A percentile compares a stretch with the other conserved stretches of the same genome.
Evolutionary conservation across 805 yeast genomes (phyloP).

Genomic region (Komagataella pastoris): DNA sequence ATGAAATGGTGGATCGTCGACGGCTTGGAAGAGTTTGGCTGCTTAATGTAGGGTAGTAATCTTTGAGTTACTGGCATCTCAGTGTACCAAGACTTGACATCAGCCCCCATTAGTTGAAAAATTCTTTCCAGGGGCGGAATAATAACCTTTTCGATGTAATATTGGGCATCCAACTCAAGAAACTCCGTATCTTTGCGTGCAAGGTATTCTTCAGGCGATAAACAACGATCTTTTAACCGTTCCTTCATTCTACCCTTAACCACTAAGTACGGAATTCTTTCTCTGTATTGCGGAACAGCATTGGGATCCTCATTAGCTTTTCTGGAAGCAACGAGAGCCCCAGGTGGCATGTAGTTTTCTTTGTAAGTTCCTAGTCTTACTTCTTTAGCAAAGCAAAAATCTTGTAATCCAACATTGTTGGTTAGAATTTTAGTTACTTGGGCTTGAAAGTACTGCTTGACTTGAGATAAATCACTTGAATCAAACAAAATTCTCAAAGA

Average conservation of each 20-base stretch:
- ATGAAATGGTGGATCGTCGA: conserved; percentile 9
- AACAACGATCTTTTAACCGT: conserved; percentile 61
- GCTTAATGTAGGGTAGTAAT: not conserved
- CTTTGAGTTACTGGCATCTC: conserved; percentile 37
- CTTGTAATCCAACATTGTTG: conserved; percentile 59
- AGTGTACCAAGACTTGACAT: conserved; percentile 61
- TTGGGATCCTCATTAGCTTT: conserved; percentile 52
- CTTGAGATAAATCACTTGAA: conserved; percentile 53
- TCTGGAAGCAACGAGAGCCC: conserved; percentile 69
- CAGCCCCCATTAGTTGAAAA: conserved; percentile 73
- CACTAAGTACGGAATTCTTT: conserved; percentile 81
- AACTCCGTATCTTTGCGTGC: conserved; percentile 15
- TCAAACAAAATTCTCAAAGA: conserved; percentile 58
- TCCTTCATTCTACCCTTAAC: conserved; percentile 39
- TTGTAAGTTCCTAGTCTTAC: conserved; percentile 79
- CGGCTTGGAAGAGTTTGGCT: not conserved
- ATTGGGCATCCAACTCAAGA: conserved; percentile 59
- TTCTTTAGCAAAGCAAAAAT: conserved; percentile 86
- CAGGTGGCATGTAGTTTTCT: conserved; percentile 71
- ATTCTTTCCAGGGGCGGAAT: conserved; percentile 85
- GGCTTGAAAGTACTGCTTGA: conserved; percentile 47
- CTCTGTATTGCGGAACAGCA: conserved; percentile 76
- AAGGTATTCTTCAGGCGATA: conserved; percentile 68
- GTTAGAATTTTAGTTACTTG: conserved; percentile 56
- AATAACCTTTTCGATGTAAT: conserved; percentile 71